Evolutionary conservation across 75 land plant species (phyloP).

Genomic region (Azolla pinnata): DNA sequence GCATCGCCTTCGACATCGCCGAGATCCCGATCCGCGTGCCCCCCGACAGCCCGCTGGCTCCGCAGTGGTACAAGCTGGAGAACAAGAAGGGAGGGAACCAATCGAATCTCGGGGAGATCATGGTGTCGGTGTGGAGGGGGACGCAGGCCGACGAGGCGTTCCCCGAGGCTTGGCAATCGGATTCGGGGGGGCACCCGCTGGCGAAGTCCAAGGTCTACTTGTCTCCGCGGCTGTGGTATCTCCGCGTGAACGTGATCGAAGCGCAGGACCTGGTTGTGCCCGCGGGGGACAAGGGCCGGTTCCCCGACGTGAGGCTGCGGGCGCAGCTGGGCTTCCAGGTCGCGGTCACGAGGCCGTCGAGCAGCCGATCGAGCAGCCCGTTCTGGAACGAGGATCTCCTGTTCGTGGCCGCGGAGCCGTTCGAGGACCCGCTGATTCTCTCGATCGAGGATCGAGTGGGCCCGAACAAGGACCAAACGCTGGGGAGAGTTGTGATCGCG

Average conservation of each 20-base stretch:
- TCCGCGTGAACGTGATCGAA: constrained; percentile 66
- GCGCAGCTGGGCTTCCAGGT: constrained; percentile 56
- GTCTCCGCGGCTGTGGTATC: constrained; percentile 80
- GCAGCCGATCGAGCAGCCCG: constrained; percentile 22
- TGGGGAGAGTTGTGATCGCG: constrained; percentile 38
- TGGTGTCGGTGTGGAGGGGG: constrained; percentile 68
- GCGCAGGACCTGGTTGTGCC: constrained; percentile 58
- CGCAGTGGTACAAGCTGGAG: constrained; percentile 53
- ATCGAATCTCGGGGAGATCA: constrained; percentile 50
- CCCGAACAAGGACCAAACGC: constrained; percentile 30
- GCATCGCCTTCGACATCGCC: constrained; percentile 40
- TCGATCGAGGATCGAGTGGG: constrained; percentile 49
- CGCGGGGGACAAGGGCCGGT: constrained; percentile 35
- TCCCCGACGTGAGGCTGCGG: constrained; percentile 45
- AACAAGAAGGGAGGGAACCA: constrained; percentile 22
- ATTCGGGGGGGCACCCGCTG: constrained; percentile 51
- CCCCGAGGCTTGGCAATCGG: constrained; percentile 58
- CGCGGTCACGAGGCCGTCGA: constrained; percentile 26
- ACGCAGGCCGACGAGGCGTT: constrained; percentile 84
- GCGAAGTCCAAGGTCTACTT: constrained; percentile 64
- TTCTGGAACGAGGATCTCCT: constrained; percentile 73
- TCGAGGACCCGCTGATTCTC: constrained; percentile 50
- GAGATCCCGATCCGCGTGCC: constrained; percentile 60
- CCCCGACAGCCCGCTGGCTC: constrained; percentile 70
- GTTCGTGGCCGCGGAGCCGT: constrained; percentile 75